phyloP scores from a whole-genome alignment of 768 basidiomycete genomes.

The Krasilnikovozyma curviuscula region DNA sequence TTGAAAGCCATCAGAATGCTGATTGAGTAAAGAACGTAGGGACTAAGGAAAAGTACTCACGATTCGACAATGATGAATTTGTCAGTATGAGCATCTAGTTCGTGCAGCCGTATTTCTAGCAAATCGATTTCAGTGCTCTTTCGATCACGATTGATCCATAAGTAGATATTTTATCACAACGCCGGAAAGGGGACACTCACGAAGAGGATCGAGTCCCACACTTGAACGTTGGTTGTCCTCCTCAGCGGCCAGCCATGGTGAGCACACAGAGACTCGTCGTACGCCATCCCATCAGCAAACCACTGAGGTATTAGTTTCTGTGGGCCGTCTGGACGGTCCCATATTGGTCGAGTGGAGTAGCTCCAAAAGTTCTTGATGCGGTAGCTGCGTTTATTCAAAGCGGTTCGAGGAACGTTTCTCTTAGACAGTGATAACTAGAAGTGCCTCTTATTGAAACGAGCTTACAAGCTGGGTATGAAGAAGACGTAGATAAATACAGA shows the following conservation, averaged over 20 bases:
- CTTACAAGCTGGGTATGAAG: no score
- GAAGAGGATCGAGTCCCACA: slow-evolving; percentile 44
- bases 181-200: background rate
- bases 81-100: slow-evolving; percentile 40
- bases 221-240: slow-evolving; percentile 15
- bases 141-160: background rate
- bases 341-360: slow-evolving; percentile 40
- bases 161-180: background rate
- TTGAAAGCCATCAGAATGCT: background rate
- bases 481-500: no score
- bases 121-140: slow-evolving; percentile 47
- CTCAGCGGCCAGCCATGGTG: slow-evolving; percentile 38
- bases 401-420: no score
- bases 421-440: no score
- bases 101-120: slow-evolving; percentile 43
- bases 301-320: slow-evolving; percentile 36
- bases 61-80: slow-evolving; percentile 43
- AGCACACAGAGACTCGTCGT: slow-evolving; percentile 33
- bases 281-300: slow-evolving; percentile 36
- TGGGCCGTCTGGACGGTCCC: slow-evolving; percentile 39
- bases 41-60: no score
- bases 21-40: slow-evolving; percentile 22
- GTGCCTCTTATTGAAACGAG: no score
- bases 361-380: slow-evolving; percentile 16
- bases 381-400: no score